Conservation (phyloP, 2,329 filamentous ascomycete species). For the Aspergillus caelatus region DNA sequence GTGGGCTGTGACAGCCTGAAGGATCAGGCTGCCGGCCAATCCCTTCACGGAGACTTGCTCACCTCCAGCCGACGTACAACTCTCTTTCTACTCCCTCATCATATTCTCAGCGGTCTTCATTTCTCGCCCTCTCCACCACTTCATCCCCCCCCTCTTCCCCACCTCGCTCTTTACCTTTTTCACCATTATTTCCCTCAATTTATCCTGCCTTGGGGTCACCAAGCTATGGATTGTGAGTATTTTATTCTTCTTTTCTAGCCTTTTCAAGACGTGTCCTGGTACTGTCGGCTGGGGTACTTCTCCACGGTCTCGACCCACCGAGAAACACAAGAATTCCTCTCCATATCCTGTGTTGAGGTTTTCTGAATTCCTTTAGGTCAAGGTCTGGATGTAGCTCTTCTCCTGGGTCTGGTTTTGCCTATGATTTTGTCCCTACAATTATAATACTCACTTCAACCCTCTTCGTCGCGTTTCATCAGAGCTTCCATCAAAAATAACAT, state of each 20-base stretch:
- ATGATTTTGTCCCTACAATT: constrained; percentile 22
- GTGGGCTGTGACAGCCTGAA: constrained; percentile 27
- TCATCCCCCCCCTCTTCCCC: constrained; percentile 23
- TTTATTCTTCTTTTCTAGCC: constrained; percentile 36
- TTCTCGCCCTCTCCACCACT: constrained; percentile 39
- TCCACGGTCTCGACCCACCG: constrained; percentile 45
- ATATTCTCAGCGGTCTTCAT: constrained; percentile 31
- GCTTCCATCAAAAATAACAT: constrained; percentile 41
- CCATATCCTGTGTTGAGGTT: constrained; percentile 21
- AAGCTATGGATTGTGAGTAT: constrained; percentile 64
- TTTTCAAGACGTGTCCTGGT: constrained; percentile 32
- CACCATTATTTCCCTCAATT: constrained; percentile 36
- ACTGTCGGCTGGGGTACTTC: constrained; percentile 41
- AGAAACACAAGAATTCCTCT: constrained; percentile 29
- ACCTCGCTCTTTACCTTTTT: constrained; percentile 26
- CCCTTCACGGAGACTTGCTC: constrained; percentile 32
- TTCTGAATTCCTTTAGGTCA: constrained; percentile 17
- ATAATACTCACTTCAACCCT: constrained; percentile 23
- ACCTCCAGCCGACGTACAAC: constrained; percentile 31
- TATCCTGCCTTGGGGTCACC: constrained; percentile 50
- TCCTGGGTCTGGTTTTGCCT: constrained; percentile 25
- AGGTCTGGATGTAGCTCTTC: constrained; percentile 19
- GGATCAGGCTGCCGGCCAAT: constrained; percentile 29
- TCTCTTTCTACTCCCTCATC: constrained; percentile 41
- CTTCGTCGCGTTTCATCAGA: constrained; percentile 40